Conservation (phyloP, 202 grass and related monocot species). For the Zoysia matrella region DNA sequence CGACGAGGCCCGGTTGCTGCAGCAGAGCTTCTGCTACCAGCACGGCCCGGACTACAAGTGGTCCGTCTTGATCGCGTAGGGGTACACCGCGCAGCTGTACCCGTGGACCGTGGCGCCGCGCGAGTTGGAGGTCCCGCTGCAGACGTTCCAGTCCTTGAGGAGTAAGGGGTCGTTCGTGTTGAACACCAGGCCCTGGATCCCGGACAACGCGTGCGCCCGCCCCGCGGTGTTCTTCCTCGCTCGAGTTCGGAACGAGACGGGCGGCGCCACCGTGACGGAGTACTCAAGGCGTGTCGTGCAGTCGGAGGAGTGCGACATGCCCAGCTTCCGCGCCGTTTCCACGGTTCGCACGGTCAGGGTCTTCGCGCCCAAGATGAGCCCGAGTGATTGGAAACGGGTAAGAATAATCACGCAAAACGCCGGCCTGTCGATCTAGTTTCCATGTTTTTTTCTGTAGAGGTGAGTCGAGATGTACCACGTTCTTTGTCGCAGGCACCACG, state of each 20-base stretch:
- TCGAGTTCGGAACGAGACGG: constrained; percentile 10
- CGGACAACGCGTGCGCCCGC: constrained; percentile 38
- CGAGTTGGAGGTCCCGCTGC: constrained; percentile 23
- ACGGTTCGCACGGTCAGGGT: constrained; percentile 38
- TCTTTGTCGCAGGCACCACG: constrained; percentile 54
- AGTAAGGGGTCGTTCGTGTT: no score
- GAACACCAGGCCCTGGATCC: not conserved
- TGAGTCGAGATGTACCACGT: not conserved
- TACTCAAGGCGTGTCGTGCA: not conserved
- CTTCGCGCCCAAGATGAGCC: constrained; percentile 57
- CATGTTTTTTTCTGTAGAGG: not conserved
- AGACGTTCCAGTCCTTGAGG: no score
- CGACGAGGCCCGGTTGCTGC: constrained; percentile 64
- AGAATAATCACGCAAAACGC: not conserved
- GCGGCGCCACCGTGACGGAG: constrained; percentile 31
- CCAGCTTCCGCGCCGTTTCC: constrained; percentile 34
- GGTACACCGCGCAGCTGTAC: constrained; percentile 66
- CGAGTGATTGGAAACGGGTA: constrained; percentile 47
- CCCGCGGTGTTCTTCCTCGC: constrained; percentile 48
- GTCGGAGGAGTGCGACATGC: constrained; percentile 26
- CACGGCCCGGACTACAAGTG: constrained; percentile 43
- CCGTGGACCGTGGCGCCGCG: constrained; percentile 46
- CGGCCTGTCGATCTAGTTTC: not conserved
- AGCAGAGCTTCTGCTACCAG: constrained; percentile 87
- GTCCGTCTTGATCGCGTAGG: constrained; percentile 73